A percentile compares a stretch with the other conserved stretches of the same genome.
Evolutionary conservation across 371 early-diverging fungal genomes (phyloP).

Genomic region (Mucor ambiguus): DNA sequence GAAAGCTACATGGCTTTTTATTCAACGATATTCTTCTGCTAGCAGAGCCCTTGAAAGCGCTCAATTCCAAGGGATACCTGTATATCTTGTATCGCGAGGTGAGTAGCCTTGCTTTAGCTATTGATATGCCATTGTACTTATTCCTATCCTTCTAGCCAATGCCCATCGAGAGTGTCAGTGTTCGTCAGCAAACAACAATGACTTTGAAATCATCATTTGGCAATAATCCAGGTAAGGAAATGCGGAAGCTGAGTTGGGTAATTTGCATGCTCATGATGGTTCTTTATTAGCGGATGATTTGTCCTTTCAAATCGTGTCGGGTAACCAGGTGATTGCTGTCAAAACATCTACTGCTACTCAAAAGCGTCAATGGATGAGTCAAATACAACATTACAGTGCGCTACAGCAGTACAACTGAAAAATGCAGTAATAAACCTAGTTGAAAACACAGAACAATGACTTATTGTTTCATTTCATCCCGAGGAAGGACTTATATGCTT

Average conservation of each 20-base stretch:
- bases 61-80: conserved; percentile 46
- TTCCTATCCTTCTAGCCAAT: conserved; percentile 25
- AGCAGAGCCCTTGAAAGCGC: conserved; percentile 46
- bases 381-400: conserved; percentile 51
- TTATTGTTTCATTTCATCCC: not conserved
- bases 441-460: not conserved
- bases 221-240: conserved; percentile 16
- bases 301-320: conserved; percentile 64
- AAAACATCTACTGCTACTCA: conserved; percentile 56
- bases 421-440: not conserved
- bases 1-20: conserved; percentile 81
- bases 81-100: conserved; percentile 66
- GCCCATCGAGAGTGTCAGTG: conserved; percentile 28
- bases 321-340: conserved; percentile 58
- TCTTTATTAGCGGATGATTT: conserved; percentile 45
- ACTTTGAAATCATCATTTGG: conserved; percentile 39
- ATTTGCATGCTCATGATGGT: not conserved
- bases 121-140: not conserved
- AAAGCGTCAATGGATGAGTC: conserved; percentile 68
- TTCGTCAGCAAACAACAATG: conserved; percentile 36
- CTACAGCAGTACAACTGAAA: conserved; percentile 24
- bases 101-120: conserved; percentile 1
- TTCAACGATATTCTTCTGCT: conserved; percentile 90
- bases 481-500: not conserved
- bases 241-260: not conserved